These are phyloP conservation scores for Leucocoprinus sp. DNA, from an alignment of 768 basidiomycete genomes.

Conservation along the genomic window DNA sequence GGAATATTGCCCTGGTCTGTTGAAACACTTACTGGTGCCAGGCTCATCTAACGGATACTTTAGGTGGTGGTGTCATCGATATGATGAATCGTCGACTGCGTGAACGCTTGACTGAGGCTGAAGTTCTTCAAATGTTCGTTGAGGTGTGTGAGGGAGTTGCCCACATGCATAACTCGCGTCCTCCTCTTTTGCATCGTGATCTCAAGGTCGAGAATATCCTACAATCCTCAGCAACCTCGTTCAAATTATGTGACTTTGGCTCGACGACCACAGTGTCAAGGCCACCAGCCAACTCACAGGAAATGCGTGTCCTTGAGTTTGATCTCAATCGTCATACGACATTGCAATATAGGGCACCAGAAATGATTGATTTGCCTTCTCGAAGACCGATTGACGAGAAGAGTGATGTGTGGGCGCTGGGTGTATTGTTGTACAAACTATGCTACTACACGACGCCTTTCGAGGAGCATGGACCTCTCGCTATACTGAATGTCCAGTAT, in stretches of 20 bases:
- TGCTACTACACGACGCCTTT: slow-evolving; percentile 99
- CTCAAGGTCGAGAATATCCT: slow-evolving; percentile 99
- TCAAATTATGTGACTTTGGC: slow-evolving; percentile 98
- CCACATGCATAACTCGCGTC: slow-evolving; percentile 89
- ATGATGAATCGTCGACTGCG: slow-evolving; percentile 98
- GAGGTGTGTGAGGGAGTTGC: slow-evolving; percentile 97
- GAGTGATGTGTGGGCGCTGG: slow-evolving; percentile 96
- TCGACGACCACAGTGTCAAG: slow-evolving; percentile 75
- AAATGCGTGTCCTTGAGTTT: slow-evolving; percentile 80
- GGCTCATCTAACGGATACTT: slow-evolving; percentile 11
- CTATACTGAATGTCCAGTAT: slow-evolving; percentile 95
- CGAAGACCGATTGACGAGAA: slow-evolving; percentile 85
- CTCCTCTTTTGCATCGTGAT: slow-evolving; percentile 90
- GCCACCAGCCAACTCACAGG: slow-evolving; percentile 71
- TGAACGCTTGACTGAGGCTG: slow-evolving; percentile 89
- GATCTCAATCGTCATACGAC: slow-evolving; percentile 95
- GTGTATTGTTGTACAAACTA: slow-evolving; percentile 93
- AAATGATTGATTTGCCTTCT: slow-evolving; percentile 91
- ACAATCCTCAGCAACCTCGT: slow-evolving; percentile 73
- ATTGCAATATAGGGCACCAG: slow-evolving; percentile 95
- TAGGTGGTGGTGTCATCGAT: slow-evolving; percentile 97
- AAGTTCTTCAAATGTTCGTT: slow-evolving; percentile 96
- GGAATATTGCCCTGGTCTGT: slow-evolving; percentile 89
- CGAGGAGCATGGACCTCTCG: slow-evolving; percentile 94
- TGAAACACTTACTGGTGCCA: background rate